Evolutionary conservation across 148 eudicot species (phyloP), one percentile per base, ranked within the genome.

Genomic region (Arctostaphylos glauca): DNA sequence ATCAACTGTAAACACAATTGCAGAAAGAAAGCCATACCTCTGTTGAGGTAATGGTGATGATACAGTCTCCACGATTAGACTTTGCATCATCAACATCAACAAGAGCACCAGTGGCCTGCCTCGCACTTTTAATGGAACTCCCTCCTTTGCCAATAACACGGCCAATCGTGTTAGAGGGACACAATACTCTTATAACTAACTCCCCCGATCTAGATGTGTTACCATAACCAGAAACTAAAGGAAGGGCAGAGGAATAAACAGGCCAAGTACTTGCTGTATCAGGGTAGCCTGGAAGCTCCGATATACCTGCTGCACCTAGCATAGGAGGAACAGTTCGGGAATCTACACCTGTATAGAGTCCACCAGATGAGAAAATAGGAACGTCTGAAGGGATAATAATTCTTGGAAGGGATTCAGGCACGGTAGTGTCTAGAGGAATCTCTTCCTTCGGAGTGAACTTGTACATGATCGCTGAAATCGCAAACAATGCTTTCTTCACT

Each of bases 141-240:
- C 99, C 99, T 81, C 93, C 96, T 87, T 88, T 96, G 48, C 99
- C 99, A 87, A 96, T 96, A 48, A 96, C 98, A 80, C 98, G 98
- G 72, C 98, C 99, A 88, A 96, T 93, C 80, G 88, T 93, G 85
- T 89, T 92, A 71, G 89, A 86, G 18, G 97, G 94, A 86, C 99
- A 96, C 81, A 96, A 60, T 12, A 96, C 93, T 84, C 89, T 84
- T 13, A 96, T 53, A 50, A 78, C 91, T 86, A 96, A 88, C 84
- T 94, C 98, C 86, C 91, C 97, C 1, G 95, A 88, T 81, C 86
- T 86, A 79, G 92, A 84, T 31, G 87, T 73, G 56, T 93, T 92
- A 77, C 91, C 88, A 85, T 92, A 93, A 81, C 90, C 88, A 88
- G 99, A 91, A 71, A 92, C 91, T 85, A 89, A 89, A 72, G 91